Base-by-base conservation (phyloP, 768 basidiomycete species). In the Rhizopogon roseolus region DNA sequence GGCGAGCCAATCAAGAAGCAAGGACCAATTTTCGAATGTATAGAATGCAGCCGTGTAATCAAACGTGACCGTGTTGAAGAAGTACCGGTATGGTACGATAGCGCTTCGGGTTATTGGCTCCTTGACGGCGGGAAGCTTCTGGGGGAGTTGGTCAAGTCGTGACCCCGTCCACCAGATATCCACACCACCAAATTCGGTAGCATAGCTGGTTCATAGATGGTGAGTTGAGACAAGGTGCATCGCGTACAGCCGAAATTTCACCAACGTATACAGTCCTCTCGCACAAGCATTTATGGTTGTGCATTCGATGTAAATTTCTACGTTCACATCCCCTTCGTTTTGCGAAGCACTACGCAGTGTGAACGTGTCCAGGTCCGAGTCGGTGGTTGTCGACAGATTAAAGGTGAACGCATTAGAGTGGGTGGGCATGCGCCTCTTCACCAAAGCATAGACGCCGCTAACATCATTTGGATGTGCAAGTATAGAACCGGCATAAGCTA, bases 111-210 rank as follows among this genome's bases (percentile, higher is more conserved):
- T 68, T 44, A 75, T 49, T 0, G 68, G 64, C 4, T 57, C 52
- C 6, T 70, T 67, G 13, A 75, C 52, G 17, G 57, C 27, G 0
- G 74, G 74, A 2, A 76, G 57, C 16, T 51, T 42, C 0, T 54
- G 0, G 4, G 72, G 65, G 6, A 75, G 64, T 29, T 64, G 45
- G 19, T 65, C 53, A 25, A 75, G 66, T 28, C 73, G 68, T 3
- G 74, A 75, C 5, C 74, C 71, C 2, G 74, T 73, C 74, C 73
- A 75, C 70, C 71, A 75, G 42, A 75, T 75, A 45, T 75, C 74
- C 5, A 74, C 70, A 1, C 67, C 65, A 5, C 66, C 71, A 44
- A 66, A 62, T 27, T 70, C 65, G 1, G 71, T 74, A 36, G 71
- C 62, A 54, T 75, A 75, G 2, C 71, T 73, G 32, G 14, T 36